Evolutionary conservation across 1,139 yeast species (phyloP).

Genomic region (Scheffersomyces cryptocercus): DNA sequence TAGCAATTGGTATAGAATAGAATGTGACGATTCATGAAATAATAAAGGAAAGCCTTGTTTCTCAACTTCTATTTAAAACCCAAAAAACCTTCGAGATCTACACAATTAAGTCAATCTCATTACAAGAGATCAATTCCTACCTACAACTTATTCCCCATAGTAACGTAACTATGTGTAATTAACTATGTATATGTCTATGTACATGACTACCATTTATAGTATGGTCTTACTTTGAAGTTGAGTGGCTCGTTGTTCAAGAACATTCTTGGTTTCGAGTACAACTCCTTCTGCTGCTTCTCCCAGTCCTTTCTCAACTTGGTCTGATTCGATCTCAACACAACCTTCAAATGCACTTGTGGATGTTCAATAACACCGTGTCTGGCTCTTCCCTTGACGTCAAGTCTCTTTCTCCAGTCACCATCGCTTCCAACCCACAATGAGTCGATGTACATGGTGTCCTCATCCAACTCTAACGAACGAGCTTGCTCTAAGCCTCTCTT

Average conservation of each 20-base stretch:
- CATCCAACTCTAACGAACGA: constrained; percentile 55
- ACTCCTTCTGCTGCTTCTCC: constrained; percentile 51
- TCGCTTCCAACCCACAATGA: constrained; percentile 94
- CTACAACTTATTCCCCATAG: too few relatives aligned
- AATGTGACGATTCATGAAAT: too few relatives aligned
- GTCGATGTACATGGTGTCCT: constrained; percentile 67
- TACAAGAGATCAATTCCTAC: too few relatives aligned
- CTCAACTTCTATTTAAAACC: too few relatives aligned
- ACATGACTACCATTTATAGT: constrained; percentile 41
- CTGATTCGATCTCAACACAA: constrained; percentile 65
- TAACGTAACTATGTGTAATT: too few relatives aligned
- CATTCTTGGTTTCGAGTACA: constrained; percentile 47
- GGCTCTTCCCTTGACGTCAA: constrained; percentile 91
- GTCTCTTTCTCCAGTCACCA: constrained; percentile 68
- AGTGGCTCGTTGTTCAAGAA: constrained; percentile 47
- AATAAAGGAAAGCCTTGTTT: too few relatives aligned
- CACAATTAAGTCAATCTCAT: too few relatives aligned
- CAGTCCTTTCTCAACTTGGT: constrained; percentile 53
- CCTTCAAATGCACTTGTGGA: constrained; percentile 78
- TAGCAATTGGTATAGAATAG: too few relatives aligned
- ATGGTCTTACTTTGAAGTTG: constrained; percentile 44
- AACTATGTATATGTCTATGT: constrained; percentile 4
- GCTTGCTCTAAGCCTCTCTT: constrained; percentile 75
- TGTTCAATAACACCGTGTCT: constrained; percentile 78
- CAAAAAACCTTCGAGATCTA: too few relatives aligned